These are phyloP conservation scores for Erucastrum elatum DNA, from an alignment of 345 rosid species.

Conservation along the genomic window DNA sequence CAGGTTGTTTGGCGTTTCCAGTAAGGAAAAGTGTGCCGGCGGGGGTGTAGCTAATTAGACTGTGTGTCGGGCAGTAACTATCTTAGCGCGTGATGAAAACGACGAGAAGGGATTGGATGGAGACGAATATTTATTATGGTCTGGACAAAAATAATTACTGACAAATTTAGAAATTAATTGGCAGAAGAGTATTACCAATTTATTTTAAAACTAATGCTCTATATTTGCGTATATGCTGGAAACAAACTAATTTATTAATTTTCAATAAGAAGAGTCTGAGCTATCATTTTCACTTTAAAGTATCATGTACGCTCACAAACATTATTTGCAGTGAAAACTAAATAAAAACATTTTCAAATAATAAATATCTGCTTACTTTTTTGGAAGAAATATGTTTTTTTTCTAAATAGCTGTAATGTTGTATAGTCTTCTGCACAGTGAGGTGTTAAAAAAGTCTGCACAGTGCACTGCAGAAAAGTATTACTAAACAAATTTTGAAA, in stretches of 20 bases:
- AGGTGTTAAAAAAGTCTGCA: not conserved
- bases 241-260: not conserved
- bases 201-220: conserved; percentile 7
- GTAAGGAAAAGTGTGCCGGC: conserved; percentile 10
- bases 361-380: not conserved
- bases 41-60: not conserved
- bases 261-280: not conserved
- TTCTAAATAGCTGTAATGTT: not conserved
- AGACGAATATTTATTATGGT: conserved; percentile 29
- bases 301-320: not conserved
- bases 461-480: not conserved
- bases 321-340: not conserved
- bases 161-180: conserved; percentile 30
- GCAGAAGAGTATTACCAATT: conserved; percentile 22
- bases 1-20: conserved; percentile 34
- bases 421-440: not conserved
- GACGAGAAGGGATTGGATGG: conserved; percentile 22
- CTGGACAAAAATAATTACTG: conserved; percentile 38
- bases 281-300: conserved; percentile 22
- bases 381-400: not conserved
- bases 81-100: conserved; percentile 33
- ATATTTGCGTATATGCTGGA: not conserved
- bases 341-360: not conserved
- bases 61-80: conserved; percentile 21
- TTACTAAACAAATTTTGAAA: not conserved